Conservation (phyloP, 345 rosid genomes). For the Rhizophora mangle region DNA sequence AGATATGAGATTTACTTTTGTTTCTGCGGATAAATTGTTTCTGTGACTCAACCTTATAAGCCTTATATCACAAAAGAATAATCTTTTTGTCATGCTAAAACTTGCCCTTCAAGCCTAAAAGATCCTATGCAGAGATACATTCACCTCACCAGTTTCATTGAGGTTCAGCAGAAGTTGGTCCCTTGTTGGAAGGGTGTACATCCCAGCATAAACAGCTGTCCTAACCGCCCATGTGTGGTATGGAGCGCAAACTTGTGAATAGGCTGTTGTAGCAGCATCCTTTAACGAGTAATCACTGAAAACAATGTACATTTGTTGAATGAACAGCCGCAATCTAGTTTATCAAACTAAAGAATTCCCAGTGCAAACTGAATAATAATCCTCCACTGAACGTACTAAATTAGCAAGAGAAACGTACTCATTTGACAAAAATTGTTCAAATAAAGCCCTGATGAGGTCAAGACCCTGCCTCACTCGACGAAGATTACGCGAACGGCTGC, state of each 20-base stretch:
- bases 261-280: slow-evolving; percentile 85
- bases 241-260: slow-evolving; percentile 82
- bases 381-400: no score
- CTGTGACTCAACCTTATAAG: no score
- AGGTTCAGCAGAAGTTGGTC: slow-evolving; percentile 73
- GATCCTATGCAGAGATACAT: no score
- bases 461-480: slow-evolving; percentile 92
- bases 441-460: slow-evolving; percentile 79
- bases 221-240: slow-evolving; percentile 83
- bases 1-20: no score
- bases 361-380: background rate
- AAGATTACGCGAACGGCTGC: slow-evolving; percentile 77
- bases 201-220: slow-evolving; percentile 90
- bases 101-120: no score
- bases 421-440: slow-evolving; percentile 59
- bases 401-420: slow-evolving; percentile 29
- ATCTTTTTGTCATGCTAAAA: no score
- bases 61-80: no score
- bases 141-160: slow-evolving; percentile 61
- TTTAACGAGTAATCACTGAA: slow-evolving; percentile 58
- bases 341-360: background rate
- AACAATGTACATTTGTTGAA: background rate
- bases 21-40: no score
- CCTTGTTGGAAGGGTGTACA: slow-evolving; percentile 83
- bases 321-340: background rate